Base-by-base conservation (phyloP, 495 filamentous ascomycete genomes). In the Parathielavia appendiculata region DNA sequence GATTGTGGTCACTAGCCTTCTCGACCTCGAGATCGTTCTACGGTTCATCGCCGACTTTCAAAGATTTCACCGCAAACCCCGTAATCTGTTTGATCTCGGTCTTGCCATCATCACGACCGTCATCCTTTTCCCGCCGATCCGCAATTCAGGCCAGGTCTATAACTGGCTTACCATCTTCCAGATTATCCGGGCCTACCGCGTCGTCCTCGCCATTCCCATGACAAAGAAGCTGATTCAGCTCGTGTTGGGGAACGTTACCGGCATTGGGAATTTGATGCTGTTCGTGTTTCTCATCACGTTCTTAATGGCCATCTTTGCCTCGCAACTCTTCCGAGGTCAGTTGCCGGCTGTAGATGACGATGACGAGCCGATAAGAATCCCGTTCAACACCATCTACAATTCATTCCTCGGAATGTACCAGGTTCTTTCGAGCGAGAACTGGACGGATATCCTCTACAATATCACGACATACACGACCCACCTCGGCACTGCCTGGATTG, bases 391-490 rank as follows among this genome's bases (percentile, higher is more conserved):
- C 38, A 92, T 97, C 35, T 99, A 88, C 73, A 97, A 97, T 63
- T 86, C 91, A 0, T 99, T 97, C 63, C 80, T 97, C 19, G 93
- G 91, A 54, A 99, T 99, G 93, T 99, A 99, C 66, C 90, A 95
- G 68, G 83, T 99, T 30, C 77, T 99, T n/a, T 96, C 93, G 22
- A 97, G 91, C 62, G 93, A 99, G 67, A 89, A 95, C 67, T 99
- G 93, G 93, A 97, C 93, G 3, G 74, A 71, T 0, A 86, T 95
- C 35, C 71, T 99, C 55, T 99, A 95, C 75, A 86, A 83, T 66
- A 83, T 88, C 48, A 96, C 92, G 1, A 67, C 78, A 30, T 84
- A 83, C 59, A 85, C 89, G 2, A 76, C 69, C 6, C 39, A 61
- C 0, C 82, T 76, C 57, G 77, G 81, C 43, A 92, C 89, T 9